Evolutionary conservation across 768 basidiomycete species (phyloP), one percentile per base, ranked within the genome.

Genomic region (Mrakia frigida): DNA sequence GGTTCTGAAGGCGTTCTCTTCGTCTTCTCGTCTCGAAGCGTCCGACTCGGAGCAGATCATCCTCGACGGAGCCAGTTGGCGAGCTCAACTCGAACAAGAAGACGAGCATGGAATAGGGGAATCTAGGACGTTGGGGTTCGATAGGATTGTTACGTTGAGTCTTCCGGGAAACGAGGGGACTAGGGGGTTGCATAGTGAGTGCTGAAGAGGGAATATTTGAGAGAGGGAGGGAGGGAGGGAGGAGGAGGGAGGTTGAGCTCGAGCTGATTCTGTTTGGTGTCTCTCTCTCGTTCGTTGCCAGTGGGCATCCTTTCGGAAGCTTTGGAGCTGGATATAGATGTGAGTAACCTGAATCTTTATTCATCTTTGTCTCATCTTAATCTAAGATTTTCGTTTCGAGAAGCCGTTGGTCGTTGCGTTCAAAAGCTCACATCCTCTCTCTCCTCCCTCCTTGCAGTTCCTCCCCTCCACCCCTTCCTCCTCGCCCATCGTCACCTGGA

Each of bases 401-500:
- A n/a, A n/a, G n/a, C n/a, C n/a, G n/a, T n/a, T n/a, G n/a, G n/a
- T n/a, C n/a, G n/a, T n/a, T n/a, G n/a, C n/a, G n/a, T n/a, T n/a
- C n/a, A n/a, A n/a, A n/a, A n/a, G n/a, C n/a, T n/a, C n/a, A n/a
- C n/a, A n/a, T n/a, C n/a, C 33, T 6, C 31, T 63, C 61, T 6
- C 43, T 46, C 43, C 43, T 46, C 43, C 6, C 2, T 46, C 46
- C 46, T 50, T 21, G 3, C 31, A 68, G 65, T 39, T 35, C 65
- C 3, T 68, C 23, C 33, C 65, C 25, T 39, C 21, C 37, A 68
- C 65, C 21, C 65, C 18, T 7, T 68, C 65, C 11, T 68, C 65
- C 16, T 35, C 33, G 18, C 39, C 37, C 65, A 68, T 68, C 39
- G 35, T 68, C 65, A 41, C 65, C 65, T 68, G 65, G 65, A 68